Evolutionary conservation across 805 yeast species (phyloP).

Genomic region (Starmerella sirachaensis): DNA sequence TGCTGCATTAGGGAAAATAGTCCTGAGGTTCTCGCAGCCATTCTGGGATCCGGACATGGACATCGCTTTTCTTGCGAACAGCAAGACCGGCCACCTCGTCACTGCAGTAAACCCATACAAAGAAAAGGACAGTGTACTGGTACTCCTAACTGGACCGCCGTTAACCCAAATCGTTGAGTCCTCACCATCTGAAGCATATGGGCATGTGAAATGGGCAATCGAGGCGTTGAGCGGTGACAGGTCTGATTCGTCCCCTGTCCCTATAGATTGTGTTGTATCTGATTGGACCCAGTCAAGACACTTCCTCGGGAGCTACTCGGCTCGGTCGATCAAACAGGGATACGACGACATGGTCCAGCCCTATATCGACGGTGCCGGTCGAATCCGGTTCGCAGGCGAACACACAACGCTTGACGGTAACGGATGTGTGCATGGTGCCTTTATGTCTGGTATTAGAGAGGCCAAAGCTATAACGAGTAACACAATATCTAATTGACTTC

Average conservation of each 20-base stretch:
- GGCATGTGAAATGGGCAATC: conserved; percentile 42
- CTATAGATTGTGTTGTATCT: conserved; percentile 35
- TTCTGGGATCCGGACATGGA: conserved; percentile 49
- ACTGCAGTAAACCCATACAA: conserved; percentile 48
- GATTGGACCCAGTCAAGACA: conserved; percentile 64
- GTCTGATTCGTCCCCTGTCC: conserved; percentile 29
- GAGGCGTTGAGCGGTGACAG: conserved; percentile 23
- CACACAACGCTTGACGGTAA: conserved; percentile 78
- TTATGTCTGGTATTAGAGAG: conserved; percentile 58
- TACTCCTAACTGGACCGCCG: conserved; percentile 61
- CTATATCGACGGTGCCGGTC: conserved; percentile 46
- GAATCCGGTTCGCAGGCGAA: conserved; percentile 79
- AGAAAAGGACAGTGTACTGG: conserved; percentile 35
- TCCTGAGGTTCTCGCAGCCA: conserved; percentile 49
- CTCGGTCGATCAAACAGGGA: conserved; percentile 56
- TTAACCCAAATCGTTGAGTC: conserved; percentile 48
- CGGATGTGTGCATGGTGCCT: conserved; percentile 89
- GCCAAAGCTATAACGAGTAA: conserved; percentile 37
- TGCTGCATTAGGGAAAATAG: conserved; percentile 63
- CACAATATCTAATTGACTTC: too few species aligned
- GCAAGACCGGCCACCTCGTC: conserved; percentile 46
- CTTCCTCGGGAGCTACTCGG: conserved; percentile 67
- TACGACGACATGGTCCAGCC: conserved; percentile 50
- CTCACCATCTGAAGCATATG: conserved; percentile 44
- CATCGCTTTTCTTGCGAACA: conserved; percentile 11